Percentiles rank a stretch among this genome's conserved stretches.
Evolutionary conservation across 495 filamentous ascomycete genomes (phyloP).

Genomic region (Margaritispora aquatica): DNA sequence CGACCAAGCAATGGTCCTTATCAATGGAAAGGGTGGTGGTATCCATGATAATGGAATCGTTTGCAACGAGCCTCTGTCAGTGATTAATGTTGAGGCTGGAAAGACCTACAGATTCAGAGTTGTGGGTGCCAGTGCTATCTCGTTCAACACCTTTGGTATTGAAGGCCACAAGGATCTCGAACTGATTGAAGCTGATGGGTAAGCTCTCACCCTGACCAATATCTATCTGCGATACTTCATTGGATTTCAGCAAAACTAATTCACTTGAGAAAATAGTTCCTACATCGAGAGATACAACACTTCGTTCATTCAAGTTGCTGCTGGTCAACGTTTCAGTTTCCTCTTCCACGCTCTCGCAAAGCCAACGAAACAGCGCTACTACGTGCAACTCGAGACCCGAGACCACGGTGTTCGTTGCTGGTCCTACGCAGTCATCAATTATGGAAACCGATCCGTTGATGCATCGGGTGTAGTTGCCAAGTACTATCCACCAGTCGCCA

Average conservation of each 20-base stretch:
- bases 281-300: conserved; percentile 36
- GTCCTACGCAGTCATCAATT: conserved; percentile 48
- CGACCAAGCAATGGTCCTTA: conserved; percentile 42
- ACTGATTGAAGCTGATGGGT: conserved; percentile 49
- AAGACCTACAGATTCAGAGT: conserved; percentile 51
- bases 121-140: conserved; percentile 46
- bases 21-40: conserved; percentile 36
- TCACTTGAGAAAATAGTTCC: conserved; percentile 2
- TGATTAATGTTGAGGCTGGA: conserved; percentile 45
- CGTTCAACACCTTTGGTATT: conserved; percentile 39
- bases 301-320: conserved; percentile 41
- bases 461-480: not conserved
- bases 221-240: conserved; percentile 6
- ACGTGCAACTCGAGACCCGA: conserved; percentile 45
- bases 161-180: conserved; percentile 43
- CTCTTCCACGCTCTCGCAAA: conserved; percentile 35
- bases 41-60: conserved; percentile 32
- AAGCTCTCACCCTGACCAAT: not conserved
- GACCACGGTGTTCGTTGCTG: conserved; percentile 34
- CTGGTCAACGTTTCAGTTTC: conserved; percentile 49
- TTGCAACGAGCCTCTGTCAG: conserved; percentile 28
- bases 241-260: not conserved
- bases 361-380: conserved; percentile 37
- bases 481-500: conserved; percentile 1
- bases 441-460: conserved; percentile 20